A percentile compares a stretch with the other conserved stretches of the same genome.
These are phyloP conservation scores for Chondrus crispus DNA, from an alignment of 23 red algal genomes.

Conservation along the genomic window DNA sequence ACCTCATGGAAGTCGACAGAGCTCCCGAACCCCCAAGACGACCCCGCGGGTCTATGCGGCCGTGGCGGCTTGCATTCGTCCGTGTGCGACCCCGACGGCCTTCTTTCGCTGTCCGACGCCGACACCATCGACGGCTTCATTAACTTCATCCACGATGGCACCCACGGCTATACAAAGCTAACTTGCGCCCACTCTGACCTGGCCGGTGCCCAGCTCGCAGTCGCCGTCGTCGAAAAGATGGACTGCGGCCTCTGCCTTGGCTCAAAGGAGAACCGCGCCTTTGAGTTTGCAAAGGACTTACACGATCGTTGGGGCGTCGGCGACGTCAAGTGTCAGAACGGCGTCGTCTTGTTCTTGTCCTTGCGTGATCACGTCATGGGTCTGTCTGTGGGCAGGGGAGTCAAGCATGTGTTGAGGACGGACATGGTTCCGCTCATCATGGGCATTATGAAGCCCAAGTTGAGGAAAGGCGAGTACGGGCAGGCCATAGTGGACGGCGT, in stretches of 20 bases:
- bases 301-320: constrained; percentile 81
- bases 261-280: constrained; percentile 14
- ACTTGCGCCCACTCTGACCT: background rate
- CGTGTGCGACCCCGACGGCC: constrained; percentile 69
- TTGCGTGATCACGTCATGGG: constrained; percentile 51
- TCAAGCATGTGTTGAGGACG: constrained; percentile 24
- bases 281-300: constrained; percentile 46
- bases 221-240: constrained; percentile 35
- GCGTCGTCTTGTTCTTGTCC: constrained; percentile 45
- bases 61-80: constrained; percentile 21
- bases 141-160: constrained; percentile 47
- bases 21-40: constrained; percentile 47
- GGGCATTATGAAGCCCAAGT: background rate
- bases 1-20: background rate
- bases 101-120: constrained; percentile 28
- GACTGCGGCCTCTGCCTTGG: background rate
- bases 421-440: constrained; percentile 26
- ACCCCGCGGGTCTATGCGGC: constrained; percentile 23
- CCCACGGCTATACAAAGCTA: constrained; percentile 11
- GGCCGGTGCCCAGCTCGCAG: constrained; percentile 39
- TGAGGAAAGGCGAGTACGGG: constrained; percentile 20
- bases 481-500: constrained; percentile 44
- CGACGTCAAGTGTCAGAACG: constrained; percentile 57
- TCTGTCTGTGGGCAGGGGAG: constrained; percentile 50
- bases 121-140: constrained; percentile 63